Percentiles rank a stretch among this genome's conserved stretches.
Conservation (phyloP, 2,329 filamentous ascomycete species). For the Periconia sp. region DNA sequence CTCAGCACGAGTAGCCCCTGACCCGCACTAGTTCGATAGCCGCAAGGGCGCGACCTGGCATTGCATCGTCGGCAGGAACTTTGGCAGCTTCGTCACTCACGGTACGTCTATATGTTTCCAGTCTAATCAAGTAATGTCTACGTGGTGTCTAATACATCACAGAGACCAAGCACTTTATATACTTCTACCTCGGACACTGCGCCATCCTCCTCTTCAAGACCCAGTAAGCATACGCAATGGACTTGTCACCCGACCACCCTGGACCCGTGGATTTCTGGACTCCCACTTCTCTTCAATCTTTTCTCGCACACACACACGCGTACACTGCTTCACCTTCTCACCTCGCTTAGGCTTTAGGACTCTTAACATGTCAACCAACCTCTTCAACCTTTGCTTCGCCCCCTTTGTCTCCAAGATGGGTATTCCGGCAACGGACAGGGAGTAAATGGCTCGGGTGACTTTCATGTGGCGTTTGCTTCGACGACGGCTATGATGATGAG, state of each 20-base stretch:
- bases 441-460: slow-evolving; percentile 10
- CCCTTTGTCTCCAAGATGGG: not conserved
- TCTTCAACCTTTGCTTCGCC: not conserved
- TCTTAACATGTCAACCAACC: not conserved
- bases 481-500: slow-evolving; percentile 10
- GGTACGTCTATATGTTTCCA: slow-evolving; percentile 61
- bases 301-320: not conserved
- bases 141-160: slow-evolving; percentile 31
- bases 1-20: slow-evolving; percentile 13
- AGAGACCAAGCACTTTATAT: slow-evolving; percentile 99
- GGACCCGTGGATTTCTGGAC: slow-evolving; percentile 7
- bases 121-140: not conserved
- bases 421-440: slow-evolving; percentile 3
- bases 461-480: slow-evolving; percentile 3
- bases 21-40: slow-evolving; percentile 78
- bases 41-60: slow-evolving; percentile 99
- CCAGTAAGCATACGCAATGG: slow-evolving; percentile 62
- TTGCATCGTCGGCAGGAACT: slow-evolving; percentile 98
- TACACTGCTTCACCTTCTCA: slow-evolving; percentile 5
- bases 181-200: slow-evolving; percentile 99
- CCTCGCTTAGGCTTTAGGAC: slow-evolving; percentile 7
- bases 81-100: slow-evolving; percentile 98
- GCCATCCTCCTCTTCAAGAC: slow-evolving; percentile 99
- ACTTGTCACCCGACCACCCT: slow-evolving; percentile 7
- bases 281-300: not conserved